Evolutionary conservation across 495 filamentous ascomycete species (phyloP), one percentile per base, ranked within the genome.

Genomic region (Penicillium nucicola): DNA sequence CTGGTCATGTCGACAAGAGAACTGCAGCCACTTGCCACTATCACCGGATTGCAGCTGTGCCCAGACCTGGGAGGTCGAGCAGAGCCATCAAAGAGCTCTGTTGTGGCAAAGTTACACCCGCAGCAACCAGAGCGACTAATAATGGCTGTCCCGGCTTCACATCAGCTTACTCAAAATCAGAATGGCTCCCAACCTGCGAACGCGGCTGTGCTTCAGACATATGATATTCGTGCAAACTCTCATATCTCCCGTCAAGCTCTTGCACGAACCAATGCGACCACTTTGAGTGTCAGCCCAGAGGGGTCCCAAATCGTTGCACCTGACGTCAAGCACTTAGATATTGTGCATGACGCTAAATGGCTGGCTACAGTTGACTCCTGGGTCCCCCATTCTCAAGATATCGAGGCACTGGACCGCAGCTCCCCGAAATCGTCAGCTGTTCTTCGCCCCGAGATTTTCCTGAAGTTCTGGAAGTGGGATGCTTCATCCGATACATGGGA

Each of bases 381-480:
- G 93, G 78, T 74, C 42, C 91, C 90, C 15, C 82, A 84, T 15
- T 67, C 69, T 23, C 73, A 76, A 46, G 89, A 92, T 56, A 42
- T 86, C n/a, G 70, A 75, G 34, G 68, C 73, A 60, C 68, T 76
- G 48, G 71, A 54, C 66, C 67, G 73, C 33, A 67, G 62, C 10
- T 58, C 66, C 28, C 64, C 68, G 19, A 61, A 64, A 15, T 30
- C 60, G 3, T 66, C 61, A 5, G 20, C 42, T 19, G n/a, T 37
- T 6, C 18, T 41, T 20, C 59, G 42, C 15, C 77, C 80, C 5
- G 93, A 99, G 60, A 77, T 89, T 2, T 87, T 84, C 55, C 71
- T 99, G 18, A 96, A 92, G 58, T 92, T 99, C 62, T 99, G 93
- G 93, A 78, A 78, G 45, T 90, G 89, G 77, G 81, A 79, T 33